Percentiles rank a stretch among this genome's conserved stretches.
Evolutionary conservation across 306 rosid species (phyloP).

Genomic region (Malus domestica): DNA sequence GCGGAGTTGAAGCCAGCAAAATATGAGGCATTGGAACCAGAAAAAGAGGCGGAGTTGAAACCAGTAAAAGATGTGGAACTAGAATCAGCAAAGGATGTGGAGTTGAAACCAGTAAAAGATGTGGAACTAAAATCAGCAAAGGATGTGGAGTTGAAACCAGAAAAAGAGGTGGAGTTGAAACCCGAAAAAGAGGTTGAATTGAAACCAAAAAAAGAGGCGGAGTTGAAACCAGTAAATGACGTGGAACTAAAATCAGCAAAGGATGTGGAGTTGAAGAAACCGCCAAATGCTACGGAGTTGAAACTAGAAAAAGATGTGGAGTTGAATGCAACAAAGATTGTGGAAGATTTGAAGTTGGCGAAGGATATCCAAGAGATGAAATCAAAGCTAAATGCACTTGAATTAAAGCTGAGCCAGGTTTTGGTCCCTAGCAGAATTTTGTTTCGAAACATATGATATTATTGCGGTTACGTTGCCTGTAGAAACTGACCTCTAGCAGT

Average conservation of each 20-base stretch:
- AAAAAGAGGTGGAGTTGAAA: background rate
- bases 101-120: background rate
- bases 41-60: slow-evolving; percentile 1
- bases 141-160: slow-evolving; percentile 7
- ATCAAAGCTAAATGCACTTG: slow-evolving; percentile 55
- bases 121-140: slow-evolving; percentile 11
- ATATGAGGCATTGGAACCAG: background rate
- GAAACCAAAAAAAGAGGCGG: background rate
- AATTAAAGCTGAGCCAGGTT: slow-evolving; percentile 77
- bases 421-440: slow-evolving; percentile 20
- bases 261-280: slow-evolving; percentile 23
- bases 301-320: slow-evolving; percentile 21
- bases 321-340: slow-evolving; percentile 23
- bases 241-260: slow-evolving; percentile 11
- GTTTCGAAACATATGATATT: background rate
- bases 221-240: background rate
- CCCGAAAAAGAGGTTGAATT: slow-evolving; percentile 5
- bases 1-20: background rate
- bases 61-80: slow-evolving; percentile 4
- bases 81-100: background rate
- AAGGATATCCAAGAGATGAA: slow-evolving; percentile 73
- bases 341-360: slow-evolving; percentile 38
- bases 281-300: slow-evolving; percentile 20
- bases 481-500: background rate
- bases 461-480: background rate